These are phyloP conservation scores for Anisogramma anomala DNA, from an alignment of 2,329 filamentous ascomycete species.

Conservation along the genomic window DNA sequence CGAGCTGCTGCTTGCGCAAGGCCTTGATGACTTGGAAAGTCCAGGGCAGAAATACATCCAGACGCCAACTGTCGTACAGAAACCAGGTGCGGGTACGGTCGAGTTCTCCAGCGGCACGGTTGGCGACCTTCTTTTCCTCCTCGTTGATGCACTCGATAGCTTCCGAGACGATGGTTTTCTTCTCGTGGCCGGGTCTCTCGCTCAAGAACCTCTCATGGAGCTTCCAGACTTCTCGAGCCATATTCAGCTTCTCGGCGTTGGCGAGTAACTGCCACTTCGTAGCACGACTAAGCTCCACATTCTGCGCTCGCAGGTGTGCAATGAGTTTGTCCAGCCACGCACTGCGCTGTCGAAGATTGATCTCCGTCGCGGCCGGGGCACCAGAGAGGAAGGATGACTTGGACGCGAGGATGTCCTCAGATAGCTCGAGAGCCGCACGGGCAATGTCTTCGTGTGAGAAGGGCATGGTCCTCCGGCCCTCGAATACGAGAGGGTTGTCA, in stretches of 20 bases:
- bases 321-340: conserved; percentile 67
- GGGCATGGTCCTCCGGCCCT: conserved; percentile 50
- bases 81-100: conserved; percentile 83
- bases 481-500: conserved; percentile 81
- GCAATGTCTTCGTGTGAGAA: conserved; percentile 63
- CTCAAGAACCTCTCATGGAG: conserved; percentile 60
- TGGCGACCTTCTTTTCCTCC: conserved; percentile 58
- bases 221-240: conserved; percentile 69
- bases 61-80: conserved; percentile 57
- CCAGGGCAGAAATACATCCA: conserved; percentile 70
- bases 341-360: conserved; percentile 64
- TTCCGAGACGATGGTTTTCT: conserved; percentile 60
- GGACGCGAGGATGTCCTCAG: conserved; percentile 70
- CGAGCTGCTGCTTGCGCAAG: conserved; percentile 49
- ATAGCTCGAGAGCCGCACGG: conserved; percentile 65
- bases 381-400: conserved; percentile 62
- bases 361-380: conserved; percentile 64
- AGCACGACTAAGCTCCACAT: conserved; percentile 51
- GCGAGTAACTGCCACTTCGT: conserved; percentile 74
- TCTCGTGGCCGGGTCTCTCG: conserved; percentile 45
- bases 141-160: conserved; percentile 68
- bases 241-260: conserved; percentile 81
- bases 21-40: conserved; percentile 66
- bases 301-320: conserved; percentile 54
- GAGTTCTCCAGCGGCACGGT: conserved; percentile 55